Evolutionary conservation across 257 asterid species (phyloP), one percentile per base, ranked within the genome.

Genomic region (Penstemon eatonii): DNA sequence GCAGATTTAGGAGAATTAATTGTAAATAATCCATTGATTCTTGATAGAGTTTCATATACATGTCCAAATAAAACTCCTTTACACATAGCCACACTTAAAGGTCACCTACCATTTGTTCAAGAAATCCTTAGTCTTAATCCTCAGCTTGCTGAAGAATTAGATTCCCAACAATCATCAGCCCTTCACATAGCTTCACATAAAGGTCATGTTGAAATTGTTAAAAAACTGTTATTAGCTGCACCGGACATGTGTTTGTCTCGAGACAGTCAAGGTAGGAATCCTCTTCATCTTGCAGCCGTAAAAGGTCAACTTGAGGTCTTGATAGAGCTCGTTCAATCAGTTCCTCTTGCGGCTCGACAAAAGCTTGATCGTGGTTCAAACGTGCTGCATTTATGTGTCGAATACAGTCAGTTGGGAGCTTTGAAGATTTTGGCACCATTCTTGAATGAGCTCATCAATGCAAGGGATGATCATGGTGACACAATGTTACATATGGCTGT

Each of bases 231-330:
- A 3, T 19, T 52, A 3, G 78, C 77, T 37, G 73, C 81, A 51
- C 81, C 86, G 3, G 78, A 78, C n/a, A 70, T 75, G 80, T 80
- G 86, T 43, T 56, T 80, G 6, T 68, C 76, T 0, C 80, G 81
- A 2, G 88, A 84, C 68, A 66, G 67, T 0, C 80, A 77, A 9
- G 93, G 93, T 18, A 70, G 82, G 76, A 82, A 82, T 12, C 88
- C 93, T 11, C 61, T 86, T 4, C 88, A 84, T 57, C 73, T 84
- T 4, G 90, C 90, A 0, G 87, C 84, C 50, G 68, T 82, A n/a
- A 77, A 73, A 60, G 90, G 94, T 12, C 83, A 42, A 1, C 65
- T 56, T 13, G 42, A 3, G 44, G 80, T 77, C 5, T 1, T 82
- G 62, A 37, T 49, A 2, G 79, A 70, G 65, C 72, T 87, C 8